Evolutionary conservation across 257 asterid genomes (phyloP).

Genomic region (Nicotiana noctiflora): DNA sequence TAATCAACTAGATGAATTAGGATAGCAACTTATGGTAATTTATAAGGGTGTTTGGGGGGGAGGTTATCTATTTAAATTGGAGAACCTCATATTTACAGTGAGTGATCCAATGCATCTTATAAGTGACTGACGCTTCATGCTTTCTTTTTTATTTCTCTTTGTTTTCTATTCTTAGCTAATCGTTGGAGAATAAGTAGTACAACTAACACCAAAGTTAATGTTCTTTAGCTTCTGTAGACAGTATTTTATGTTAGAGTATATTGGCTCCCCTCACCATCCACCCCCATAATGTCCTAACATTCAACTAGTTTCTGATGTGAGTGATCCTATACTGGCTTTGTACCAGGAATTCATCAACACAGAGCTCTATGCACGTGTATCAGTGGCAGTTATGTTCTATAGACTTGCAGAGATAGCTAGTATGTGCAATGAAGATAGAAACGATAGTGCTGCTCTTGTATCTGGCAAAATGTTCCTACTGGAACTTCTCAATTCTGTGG

Average conservation of each 20-base stretch:
- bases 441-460: slow-evolving; percentile 32
- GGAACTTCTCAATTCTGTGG: slow-evolving; percentile 77
- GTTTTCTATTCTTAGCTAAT: neutral
- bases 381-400: slow-evolving; percentile 80
- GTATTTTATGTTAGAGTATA: neutral
- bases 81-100: neutral
- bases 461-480: slow-evolving; percentile 80
- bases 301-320: neutral
- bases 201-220: neutral
- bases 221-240: neutral
- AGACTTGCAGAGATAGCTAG: slow-evolving; percentile 62
- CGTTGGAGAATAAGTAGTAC: neutral
- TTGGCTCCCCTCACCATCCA: no score
- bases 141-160: neutral
- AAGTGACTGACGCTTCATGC: neutral
- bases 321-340: slow-evolving; percentile 16
- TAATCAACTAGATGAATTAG: neutral
- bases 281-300: neutral
- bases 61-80: neutral
- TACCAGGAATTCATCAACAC: slow-evolving; percentile 85
- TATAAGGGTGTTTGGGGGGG: no score
- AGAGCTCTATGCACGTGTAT: slow-evolving; percentile 94
- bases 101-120: slow-evolving; percentile 1
- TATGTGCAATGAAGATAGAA: slow-evolving; percentile 22
- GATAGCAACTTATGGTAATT: neutral